These are phyloP conservation scores for Xerocomellus amylosporus DNA, from an alignment of 768 basidiomycete species.

Conservation along the genomic window DNA sequence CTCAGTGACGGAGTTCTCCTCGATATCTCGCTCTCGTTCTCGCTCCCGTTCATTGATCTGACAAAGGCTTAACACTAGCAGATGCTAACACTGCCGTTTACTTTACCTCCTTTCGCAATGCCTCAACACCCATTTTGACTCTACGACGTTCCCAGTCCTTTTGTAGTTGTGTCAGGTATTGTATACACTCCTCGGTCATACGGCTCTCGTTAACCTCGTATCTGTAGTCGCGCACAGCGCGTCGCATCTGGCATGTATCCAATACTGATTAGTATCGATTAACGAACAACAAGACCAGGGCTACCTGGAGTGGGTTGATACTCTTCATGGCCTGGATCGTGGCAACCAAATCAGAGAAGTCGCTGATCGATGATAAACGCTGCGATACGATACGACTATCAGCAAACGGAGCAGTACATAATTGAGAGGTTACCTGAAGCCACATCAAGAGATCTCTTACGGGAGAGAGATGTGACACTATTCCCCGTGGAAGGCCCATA, in stretches of 20 bases:
- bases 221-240: constrained; percentile 89
- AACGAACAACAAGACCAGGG: background rate
- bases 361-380: constrained; percentile 82
- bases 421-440: constrained; percentile 61
- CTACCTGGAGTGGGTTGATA: constrained; percentile 89
- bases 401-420: constrained; percentile 1
- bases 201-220: constrained; percentile 90
- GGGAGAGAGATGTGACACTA: constrained; percentile 78
- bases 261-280: background rate
- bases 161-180: constrained; percentile 92
- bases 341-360: constrained; percentile 84
- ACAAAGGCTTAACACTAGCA: constrained; percentile 5
- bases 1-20: constrained; percentile 33
- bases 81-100: background rate
- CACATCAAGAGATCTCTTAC: constrained; percentile 81
- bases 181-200: constrained; percentile 94
- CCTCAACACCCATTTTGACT: constrained; percentile 82
- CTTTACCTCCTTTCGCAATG: constrained; percentile 74
- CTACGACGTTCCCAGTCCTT: constrained; percentile 96
- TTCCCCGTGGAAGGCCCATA: constrained; percentile 75
- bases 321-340: constrained; percentile 85
- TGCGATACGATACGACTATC: constrained; percentile 30
- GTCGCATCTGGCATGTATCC: constrained; percentile 63
- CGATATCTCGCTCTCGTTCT: constrained; percentile 42
- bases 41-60: constrained; percentile 70